phyloP scores from a whole-genome alignment of 371 early-diverging fungal genomes.

The Circinella umbellata region DNA sequence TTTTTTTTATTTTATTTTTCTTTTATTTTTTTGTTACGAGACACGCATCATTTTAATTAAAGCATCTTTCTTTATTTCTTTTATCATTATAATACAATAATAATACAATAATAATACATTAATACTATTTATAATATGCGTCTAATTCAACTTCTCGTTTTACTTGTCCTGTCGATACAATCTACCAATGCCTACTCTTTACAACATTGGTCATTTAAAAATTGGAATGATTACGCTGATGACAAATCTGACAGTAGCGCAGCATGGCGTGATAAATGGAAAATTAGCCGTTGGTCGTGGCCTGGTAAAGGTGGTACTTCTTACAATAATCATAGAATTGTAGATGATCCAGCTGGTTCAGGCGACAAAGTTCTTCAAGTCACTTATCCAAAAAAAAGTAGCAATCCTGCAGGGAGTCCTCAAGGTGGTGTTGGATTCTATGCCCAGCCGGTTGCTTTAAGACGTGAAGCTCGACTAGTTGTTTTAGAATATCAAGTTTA shows the following conservation, averaged over 20 bases:
- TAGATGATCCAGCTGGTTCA: constrained; percentile 42
- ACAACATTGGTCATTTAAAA: neutral
- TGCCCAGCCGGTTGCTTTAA: constrained; percentile 45
- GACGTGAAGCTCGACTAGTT: constrained; percentile 28
- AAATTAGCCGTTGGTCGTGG: neutral
- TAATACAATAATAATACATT: no score
- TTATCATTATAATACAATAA: no score
- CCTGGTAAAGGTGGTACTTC: neutral
- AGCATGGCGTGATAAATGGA: neutral
- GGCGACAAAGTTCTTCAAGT: constrained; percentile 37
- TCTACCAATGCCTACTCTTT: neutral
- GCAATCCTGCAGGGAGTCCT: constrained; percentile 40
- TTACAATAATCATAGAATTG: constrained; percentile 29
- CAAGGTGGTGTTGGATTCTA: constrained; percentile 60
- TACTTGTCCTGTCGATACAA: neutral
- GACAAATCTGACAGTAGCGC: neutral
- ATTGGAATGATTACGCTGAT: neutral
- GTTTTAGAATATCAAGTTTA: constrained; percentile 53
- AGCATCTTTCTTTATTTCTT: no score
- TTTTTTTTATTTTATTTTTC: no score
- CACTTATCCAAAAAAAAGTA: constrained; percentile 46
- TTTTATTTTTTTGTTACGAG: no score
- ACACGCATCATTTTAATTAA: no score
- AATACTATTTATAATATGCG: neutral
- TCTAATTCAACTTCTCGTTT: neutral